Evolutionary conservation across 345 rosid genomes (phyloP).

Genomic region (Citrus inodora): DNA sequence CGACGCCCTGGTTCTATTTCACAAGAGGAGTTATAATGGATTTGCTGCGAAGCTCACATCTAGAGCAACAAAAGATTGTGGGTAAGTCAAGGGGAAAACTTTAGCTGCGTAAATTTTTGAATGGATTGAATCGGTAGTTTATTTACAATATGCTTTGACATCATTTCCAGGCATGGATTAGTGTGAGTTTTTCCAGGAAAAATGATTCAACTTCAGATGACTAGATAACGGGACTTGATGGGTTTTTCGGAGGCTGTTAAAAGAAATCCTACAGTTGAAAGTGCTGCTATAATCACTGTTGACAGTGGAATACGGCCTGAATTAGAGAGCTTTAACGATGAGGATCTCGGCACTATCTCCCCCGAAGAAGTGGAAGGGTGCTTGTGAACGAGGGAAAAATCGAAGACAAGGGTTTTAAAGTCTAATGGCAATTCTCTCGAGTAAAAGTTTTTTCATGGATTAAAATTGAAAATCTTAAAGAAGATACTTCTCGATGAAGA

Average conservation of each 20-base stretch:
- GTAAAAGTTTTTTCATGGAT: no score
- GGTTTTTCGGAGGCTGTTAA: conserved; percentile 19
- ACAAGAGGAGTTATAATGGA: conserved; percentile 37
- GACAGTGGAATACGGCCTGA: conserved; percentile 45
- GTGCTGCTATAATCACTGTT: conserved; percentile 36
- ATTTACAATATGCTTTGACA: not conserved
- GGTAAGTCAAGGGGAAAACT: conserved; percentile 16
- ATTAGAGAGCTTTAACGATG: conserved; percentile 37
- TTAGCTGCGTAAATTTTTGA: not conserved
- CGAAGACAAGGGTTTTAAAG: no score
- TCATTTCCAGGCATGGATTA: conserved; percentile 10
- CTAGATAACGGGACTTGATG: conserved; percentile 44
- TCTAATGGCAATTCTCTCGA: no score
- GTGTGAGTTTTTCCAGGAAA: conserved; percentile 31
- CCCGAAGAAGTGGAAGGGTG: conserved; percentile 48
- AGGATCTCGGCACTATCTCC: conserved; percentile 41
- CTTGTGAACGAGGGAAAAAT: conserved; percentile 29
- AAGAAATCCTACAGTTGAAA: not conserved
- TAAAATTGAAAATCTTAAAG: no score
- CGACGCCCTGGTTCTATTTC: conserved; percentile 20
- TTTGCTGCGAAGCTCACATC: conserved; percentile 43
- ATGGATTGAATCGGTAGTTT: not conserved
- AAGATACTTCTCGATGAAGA: no score
- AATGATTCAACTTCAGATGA: conserved; percentile 23
- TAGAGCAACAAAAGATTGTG: conserved; percentile 24